Base-by-base conservation (phyloP, 768 basidiomycete species). In the Lentinula aciculospora region DNA sequence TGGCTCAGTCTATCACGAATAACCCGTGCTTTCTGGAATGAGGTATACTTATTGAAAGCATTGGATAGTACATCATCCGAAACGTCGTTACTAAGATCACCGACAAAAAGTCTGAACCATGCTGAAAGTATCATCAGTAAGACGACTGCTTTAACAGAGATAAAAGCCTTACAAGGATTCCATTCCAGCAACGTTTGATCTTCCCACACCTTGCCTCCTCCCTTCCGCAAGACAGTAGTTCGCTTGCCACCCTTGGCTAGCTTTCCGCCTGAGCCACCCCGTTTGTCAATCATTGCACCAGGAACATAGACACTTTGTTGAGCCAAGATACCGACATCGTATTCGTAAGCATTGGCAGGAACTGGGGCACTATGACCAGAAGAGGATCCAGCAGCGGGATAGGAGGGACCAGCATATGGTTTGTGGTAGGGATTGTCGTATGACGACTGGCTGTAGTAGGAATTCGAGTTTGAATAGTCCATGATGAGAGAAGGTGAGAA, bases 61-160 rank as follows among this genome's bases (percentile, higher is more conserved):
- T 91, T 92, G 49, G 92, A 75, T 17, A 98, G 81, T 17, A 96
- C 89, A 63, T 97, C 93, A 67, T 98, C 97, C 50, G 93, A 94
- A 40, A 98, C 94, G 72, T 98, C 97, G 68, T 98, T 98, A 66
- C 94, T 96, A 34, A 98, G 81, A 71, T 99, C 96, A 40, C 97
- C 97, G 21, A 98, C 94, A 67, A 99, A 99, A 40, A 99, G 75
- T 28, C 97, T 85, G 75, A 96, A 99, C 95, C 95, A 98, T 13
- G 92, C 94, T 96, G 58, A 6, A 57, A 42, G 0, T 28, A 65
- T 29, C 64, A 61, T 56, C 61, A 46, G 32, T 34, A 59, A 32
- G 15, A 54, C 17, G 25, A 7, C 23, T 36, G n/a, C 29, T 21
- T 57, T 32, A 21, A 32, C 47, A 44, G 40, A 7, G 23, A 36